Conservation (phyloP, 441 rosid genomes). For the Bocquillonia castaneifolia region DNA sequence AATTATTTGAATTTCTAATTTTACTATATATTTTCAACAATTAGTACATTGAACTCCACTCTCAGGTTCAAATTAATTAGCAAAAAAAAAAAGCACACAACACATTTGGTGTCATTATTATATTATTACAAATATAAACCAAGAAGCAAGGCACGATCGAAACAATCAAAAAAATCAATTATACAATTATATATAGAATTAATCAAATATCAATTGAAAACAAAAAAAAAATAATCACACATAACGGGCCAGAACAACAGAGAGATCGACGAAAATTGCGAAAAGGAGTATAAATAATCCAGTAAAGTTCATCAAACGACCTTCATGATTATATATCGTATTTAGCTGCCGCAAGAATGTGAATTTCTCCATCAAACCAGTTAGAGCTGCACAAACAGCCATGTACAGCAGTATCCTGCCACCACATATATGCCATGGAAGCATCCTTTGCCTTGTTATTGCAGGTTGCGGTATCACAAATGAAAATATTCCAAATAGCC, state of each 20-base stretch:
- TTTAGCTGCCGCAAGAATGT: constrained; percentile 21
- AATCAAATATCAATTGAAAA: neutral
- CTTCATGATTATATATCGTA: constrained; percentile 29
- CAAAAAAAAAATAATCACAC: constrained; percentile 21
- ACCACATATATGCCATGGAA: constrained; percentile 69
- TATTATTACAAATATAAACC: too few relatives aligned
- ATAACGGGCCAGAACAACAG: constrained; percentile 66
- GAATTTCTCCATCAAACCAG: constrained; percentile 62
- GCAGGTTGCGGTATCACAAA: constrained; percentile 31
- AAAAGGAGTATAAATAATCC: constrained; percentile 65
- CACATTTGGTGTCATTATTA: neutral
- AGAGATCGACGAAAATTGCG: constrained; percentile 68
- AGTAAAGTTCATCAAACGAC: constrained; percentile 59
- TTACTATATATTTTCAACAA: neutral
- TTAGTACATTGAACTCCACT: neutral
- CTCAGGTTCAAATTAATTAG: neutral
- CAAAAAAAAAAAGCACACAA: neutral
- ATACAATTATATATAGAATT: neutral
- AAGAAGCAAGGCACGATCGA: neutral
- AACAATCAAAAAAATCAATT: too few relatives aligned
- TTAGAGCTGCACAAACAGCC: constrained; percentile 72
- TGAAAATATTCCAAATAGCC: constrained; percentile 55
- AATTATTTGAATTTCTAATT: too few relatives aligned
- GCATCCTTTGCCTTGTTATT: constrained; percentile 27
- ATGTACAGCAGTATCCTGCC: constrained; percentile 70